Evolutionary conservation across 805 yeast genomes (phyloP).

Genomic region (Aciculoconidium aculeatum): DNA sequence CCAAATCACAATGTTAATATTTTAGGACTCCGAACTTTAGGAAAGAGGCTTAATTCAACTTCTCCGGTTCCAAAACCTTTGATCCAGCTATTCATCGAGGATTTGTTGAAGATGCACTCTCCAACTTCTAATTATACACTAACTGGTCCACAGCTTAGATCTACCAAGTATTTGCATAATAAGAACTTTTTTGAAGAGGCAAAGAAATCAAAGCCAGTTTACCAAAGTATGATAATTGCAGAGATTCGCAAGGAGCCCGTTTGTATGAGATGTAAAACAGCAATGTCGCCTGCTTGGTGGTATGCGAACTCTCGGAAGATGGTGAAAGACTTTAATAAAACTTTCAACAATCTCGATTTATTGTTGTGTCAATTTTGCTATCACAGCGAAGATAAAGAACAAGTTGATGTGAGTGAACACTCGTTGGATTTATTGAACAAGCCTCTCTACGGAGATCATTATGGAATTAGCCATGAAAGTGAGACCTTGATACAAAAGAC

Average conservation of each 20-base stretch:
- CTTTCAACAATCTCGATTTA: slow-evolving; percentile 3
- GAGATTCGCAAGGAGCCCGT: slow-evolving; percentile 5
- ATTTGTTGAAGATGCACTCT: slow-evolving; percentile 13
- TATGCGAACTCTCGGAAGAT: slow-evolving; percentile 5
- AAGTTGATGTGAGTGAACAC: slow-evolving; percentile 12
- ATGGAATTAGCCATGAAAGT: slow-evolving; percentile 22
- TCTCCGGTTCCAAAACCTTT: slow-evolving; percentile 32
- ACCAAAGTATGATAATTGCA: slow-evolving; percentile 5
- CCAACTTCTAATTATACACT: slow-evolving; percentile 7
- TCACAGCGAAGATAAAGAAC: slow-evolving; percentile 11
- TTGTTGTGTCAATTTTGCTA: slow-evolving; percentile 28
- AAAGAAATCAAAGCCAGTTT: slow-evolving; percentile 4
- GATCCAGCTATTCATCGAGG: slow-evolving; percentile 36
- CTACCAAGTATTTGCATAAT: slow-evolving; percentile 24
- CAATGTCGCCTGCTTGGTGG: slow-evolving; percentile 37
- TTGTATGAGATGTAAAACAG: slow-evolving; percentile 20
- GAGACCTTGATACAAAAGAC: slow-evolving; percentile 14
- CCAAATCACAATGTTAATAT: slow-evolving; percentile 29
- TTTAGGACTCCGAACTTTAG: slow-evolving; percentile 23
- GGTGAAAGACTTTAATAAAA: slow-evolving; percentile 3
- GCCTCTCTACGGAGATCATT: slow-evolving; percentile 27
- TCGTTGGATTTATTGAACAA: slow-evolving; percentile 19
- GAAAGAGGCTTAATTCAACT: slow-evolving; percentile 19
- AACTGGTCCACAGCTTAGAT: slow-evolving; percentile 29
- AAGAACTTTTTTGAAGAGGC: slow-evolving; percentile 13